phyloP scores from a whole-genome alignment of 2,329 filamentous ascomycete genomes.

The Mycosphaerella arachidis region DNA sequence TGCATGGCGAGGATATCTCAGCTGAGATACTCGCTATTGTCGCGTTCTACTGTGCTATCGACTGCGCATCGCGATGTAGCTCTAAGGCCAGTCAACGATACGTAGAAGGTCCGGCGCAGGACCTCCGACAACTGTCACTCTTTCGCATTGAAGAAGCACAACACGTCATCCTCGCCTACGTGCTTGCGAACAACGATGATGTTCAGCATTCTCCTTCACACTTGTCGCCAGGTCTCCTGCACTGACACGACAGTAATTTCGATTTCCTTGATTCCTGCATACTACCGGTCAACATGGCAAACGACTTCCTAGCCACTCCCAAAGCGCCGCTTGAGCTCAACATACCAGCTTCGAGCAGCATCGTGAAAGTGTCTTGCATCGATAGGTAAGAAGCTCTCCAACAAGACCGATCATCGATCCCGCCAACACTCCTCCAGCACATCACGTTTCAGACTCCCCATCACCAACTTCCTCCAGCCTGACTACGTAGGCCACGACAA shows the following conservation, averaged over 20 bases:
- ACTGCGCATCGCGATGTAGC: no score
- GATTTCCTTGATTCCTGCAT: neutral
- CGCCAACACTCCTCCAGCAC: constrained; percentile 25
- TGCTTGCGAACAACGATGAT: neutral
- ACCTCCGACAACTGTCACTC: no score
- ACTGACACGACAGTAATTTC: neutral
- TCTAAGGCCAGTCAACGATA: no score
- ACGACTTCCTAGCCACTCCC: constrained; percentile 17
- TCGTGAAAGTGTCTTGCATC: constrained; percentile 35
- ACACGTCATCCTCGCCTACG: neutral
- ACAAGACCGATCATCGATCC: neutral
- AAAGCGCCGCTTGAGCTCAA: constrained; percentile 32
- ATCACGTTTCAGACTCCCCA: constrained; percentile 30
- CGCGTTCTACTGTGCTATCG: no score
- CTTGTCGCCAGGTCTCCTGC: neutral
- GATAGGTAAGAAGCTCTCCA: constrained; percentile 27
- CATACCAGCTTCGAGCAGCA: constrained; percentile 29
- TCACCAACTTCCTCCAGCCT: constrained; percentile 35
- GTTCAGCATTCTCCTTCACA: neutral
- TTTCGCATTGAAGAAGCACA: neutral
- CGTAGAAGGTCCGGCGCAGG: no score
- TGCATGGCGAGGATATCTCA: no score
- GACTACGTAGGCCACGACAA: constrained; percentile 37
- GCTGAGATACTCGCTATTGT: no score
- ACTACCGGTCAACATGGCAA: constrained; percentile 13